Conservation (phyloP, 768 basidiomycete species). For the Kwoniella sp. region DNA sequence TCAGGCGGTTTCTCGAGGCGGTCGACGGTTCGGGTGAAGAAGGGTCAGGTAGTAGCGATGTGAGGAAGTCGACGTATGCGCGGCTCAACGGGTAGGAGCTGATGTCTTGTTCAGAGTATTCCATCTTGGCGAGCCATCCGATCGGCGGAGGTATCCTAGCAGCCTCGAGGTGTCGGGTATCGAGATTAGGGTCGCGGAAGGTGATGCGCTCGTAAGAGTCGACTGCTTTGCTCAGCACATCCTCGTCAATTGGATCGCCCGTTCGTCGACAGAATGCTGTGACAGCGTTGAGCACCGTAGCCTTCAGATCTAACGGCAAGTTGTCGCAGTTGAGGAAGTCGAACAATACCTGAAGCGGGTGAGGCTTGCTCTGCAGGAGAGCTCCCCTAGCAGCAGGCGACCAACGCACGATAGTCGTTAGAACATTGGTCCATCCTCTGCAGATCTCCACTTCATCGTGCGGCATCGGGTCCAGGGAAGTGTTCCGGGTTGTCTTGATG, state of each 20-base stretch:
- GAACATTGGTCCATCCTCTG: conserved; percentile 42
- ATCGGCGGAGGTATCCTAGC: conserved; percentile 34
- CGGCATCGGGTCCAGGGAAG: conserved; percentile 37
- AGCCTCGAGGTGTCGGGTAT: conserved; percentile 31
- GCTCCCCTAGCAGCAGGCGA: conserved; percentile 39
- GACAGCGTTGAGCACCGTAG: conserved; percentile 36
- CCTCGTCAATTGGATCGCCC: conserved; percentile 39
- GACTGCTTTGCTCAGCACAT: conserved; percentile 35
- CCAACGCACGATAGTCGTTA: conserved; percentile 41
- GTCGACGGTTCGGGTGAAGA: conserved; percentile 37
- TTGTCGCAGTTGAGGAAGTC: conserved; percentile 50
- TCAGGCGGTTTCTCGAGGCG: conserved; percentile 60
- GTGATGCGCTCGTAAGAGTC: conserved; percentile 45
- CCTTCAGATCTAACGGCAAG: conserved; percentile 40
- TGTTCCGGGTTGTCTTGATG: conserved; percentile 33
- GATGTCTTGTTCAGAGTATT: conserved; percentile 78
- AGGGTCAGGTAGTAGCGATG: conserved; percentile 64
- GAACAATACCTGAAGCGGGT: conserved; percentile 43
- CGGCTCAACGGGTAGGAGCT: conserved; percentile 84
- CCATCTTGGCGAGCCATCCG: conserved; percentile 70
- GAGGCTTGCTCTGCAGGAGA: conserved; percentile 39
- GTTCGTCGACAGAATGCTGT: conserved; percentile 44
- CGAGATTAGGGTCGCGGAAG: conserved; percentile 35
- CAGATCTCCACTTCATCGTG: conserved; percentile 37
- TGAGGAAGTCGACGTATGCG: conserved; percentile 80